Evolutionary conservation across 108 stramenopile species (phyloP), one percentile per base, ranked within the genome.

Genomic region (Skeletonema potamos): DNA sequence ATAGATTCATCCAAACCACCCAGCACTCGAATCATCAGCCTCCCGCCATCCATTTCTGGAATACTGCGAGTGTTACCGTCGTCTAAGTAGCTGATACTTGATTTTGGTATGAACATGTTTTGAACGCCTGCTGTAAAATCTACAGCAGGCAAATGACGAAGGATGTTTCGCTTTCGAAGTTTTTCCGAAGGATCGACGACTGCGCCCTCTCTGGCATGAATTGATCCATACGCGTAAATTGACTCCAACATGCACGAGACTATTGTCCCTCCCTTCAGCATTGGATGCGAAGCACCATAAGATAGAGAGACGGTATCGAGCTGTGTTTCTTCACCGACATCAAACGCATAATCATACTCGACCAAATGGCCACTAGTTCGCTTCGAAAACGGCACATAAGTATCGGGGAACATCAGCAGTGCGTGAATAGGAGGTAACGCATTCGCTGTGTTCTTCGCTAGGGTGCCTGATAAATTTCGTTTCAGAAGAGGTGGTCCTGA

Each of bases 231-330:
- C 0, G 90, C 90, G 68, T 92, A 94, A 37, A 94, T 86, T 3
- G 87, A 84, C 65, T 94, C 93, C 33, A 92, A 65, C 67, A 94
- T 90, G 12, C 87, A 89, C 0, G 93, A 89, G 11, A 94, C 80
- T 63, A 92, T 87, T 15, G 86, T 89, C 9, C 91, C 93, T 11
- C 93, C 93, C 54, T 90, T 91, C 6, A 94, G 66, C 90, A 94
- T 89, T 9, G 91, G 91, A 68, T 94, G 93, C 22, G 83, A 88
- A 13, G 87, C 93, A 27, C 90, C 93, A 33, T 89, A 83, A 0
- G 90, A 89, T 28, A 91, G 60, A 10, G 93, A 90, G 22, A 94
- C 60, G 28, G 93, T 85, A 66, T 94, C 93, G 12, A 94, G 48
- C 43, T 72, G 82, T 6, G 87, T 86, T 67, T 92, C 89, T 64